Conservation (phyloP, 2,329 filamentous ascomycete species). For the Monilinia laxa region DNA sequence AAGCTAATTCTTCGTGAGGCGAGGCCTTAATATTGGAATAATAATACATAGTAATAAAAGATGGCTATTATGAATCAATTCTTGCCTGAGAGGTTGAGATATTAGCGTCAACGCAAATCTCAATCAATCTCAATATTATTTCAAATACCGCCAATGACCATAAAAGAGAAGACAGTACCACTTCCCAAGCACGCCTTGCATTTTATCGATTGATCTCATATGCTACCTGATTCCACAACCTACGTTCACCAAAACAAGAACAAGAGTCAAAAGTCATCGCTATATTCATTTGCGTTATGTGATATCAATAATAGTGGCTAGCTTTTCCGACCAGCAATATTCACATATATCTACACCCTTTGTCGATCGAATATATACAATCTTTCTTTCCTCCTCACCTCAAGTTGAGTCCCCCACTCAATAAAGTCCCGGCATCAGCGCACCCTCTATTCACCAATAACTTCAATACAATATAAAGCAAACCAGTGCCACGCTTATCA, state of each 20-base stretch:
- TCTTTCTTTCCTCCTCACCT: background rate
- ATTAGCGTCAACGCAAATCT: background rate
- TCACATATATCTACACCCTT: background rate
- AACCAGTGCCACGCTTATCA: slow-evolving; percentile 1
- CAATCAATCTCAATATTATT: background rate
- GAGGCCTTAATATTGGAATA: background rate
- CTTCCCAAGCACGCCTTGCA: background rate
- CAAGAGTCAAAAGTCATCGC: background rate
- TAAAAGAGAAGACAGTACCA: background rate
- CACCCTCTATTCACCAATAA: slow-evolving; percentile 14
- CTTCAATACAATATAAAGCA: slow-evolving; percentile 6
- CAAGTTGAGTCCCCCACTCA: background rate
- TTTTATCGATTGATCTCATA: background rate
- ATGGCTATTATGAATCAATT: background rate
- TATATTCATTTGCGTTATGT: background rate
- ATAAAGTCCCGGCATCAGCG: background rate
- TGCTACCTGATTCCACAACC: background rate
- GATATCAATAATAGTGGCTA: background rate
- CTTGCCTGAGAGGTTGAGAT: background rate
- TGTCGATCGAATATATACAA: slow-evolving; percentile 8
- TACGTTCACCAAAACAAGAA: background rate
- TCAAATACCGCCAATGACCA: background rate
- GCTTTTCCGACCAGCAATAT: slow-evolving; percentile 9
- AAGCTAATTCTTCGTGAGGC: slow-evolving; percentile 1
- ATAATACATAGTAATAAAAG: background rate